phyloP scores from a whole-genome alignment of 345 rosid species.

The rapeseed (Brassica napus) region Da-Ae NC_063446.1:10259501-10260000 shows the following conservation, averaged over 20 bases:
- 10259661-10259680: conserved; percentile 11
- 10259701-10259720: conserved; percentile 12
- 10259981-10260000: neutral
- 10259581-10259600: fast-evolving
- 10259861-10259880: neutral
- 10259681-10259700: conserved; percentile 7
- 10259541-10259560: conserved; percentile 18
- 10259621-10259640: conserved; percentile 15
- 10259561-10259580: neutral
- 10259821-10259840: conserved; percentile 6
- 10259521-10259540: conserved; percentile 6
- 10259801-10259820: neutral
- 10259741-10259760: conserved; percentile 11
- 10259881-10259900: conserved; percentile 27
- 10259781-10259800: conserved; percentile 11
- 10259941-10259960: neutral
- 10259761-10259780: conserved; percentile 26
- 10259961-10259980: neutral
- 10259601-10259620: conserved; percentile 28
- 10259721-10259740: conserved; percentile 8
- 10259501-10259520: fast-evolving
- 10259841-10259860: neutral
- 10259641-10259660: conserved; percentile 18
- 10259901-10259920: conserved; percentile 10
- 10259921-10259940: neutral